Conservation (phyloP, 2,329 filamentous ascomycete genomes). For the Ophiostoma pallidulum region DNA sequence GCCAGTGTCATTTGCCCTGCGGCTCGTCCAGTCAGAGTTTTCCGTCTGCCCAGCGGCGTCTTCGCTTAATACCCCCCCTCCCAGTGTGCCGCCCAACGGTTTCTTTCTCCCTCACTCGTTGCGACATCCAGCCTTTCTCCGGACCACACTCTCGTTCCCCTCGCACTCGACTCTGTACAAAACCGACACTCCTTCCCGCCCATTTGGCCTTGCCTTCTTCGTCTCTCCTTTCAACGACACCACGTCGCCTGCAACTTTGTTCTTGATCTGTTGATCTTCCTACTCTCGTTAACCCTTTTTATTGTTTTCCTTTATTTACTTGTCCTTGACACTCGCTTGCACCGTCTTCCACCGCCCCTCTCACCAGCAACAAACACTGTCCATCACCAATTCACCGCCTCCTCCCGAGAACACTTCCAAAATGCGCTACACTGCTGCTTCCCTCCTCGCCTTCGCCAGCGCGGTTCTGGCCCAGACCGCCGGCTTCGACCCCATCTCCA, state of each 20-base stretch:
- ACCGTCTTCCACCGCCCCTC: not conserved
- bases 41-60: not conserved
- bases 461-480: slow-evolving; percentile 42
- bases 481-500: slow-evolving; percentile 46
- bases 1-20: too few species aligned
- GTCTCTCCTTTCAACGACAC: not conserved
- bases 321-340: slow-evolving; percentile 9
- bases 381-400: not conserved
- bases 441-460: slow-evolving; percentile 43
- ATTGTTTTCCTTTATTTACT: not conserved
- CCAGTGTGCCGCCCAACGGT: slow-evolving; percentile 5
- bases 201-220: not conserved
- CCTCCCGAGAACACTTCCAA: slow-evolving; percentile 22
- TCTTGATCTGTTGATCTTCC: not conserved
- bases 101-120: slow-evolving; percentile 6
- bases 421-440: slow-evolving; percentile 44
- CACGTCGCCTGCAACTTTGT: not conserved
- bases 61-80: not conserved
- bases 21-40: not conserved
- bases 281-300: not conserved
- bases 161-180: slow-evolving; percentile 6
- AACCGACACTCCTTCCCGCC: slow-evolving; percentile 5
- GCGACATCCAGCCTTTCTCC: slow-evolving; percentile 10
- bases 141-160: not conserved
- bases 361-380: not conserved